phyloP scores from a whole-genome alignment of 371 early-diverging fungal genomes.

The Mortierella sp. region DNA sequence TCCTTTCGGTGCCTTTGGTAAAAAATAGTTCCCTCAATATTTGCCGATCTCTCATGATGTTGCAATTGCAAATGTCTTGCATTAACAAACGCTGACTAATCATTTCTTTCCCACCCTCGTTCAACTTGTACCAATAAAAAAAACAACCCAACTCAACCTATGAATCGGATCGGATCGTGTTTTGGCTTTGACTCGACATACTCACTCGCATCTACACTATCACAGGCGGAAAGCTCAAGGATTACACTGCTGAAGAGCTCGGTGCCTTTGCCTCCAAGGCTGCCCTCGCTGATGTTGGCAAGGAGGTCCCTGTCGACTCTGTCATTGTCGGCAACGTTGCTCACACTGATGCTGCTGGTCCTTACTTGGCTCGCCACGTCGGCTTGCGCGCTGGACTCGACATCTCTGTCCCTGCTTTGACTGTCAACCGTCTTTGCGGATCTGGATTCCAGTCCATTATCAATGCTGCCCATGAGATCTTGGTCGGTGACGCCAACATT shows the following conservation, averaged over 20 bases:
- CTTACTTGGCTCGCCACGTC: conserved; percentile 94
- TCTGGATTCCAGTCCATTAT: conserved; percentile 96
- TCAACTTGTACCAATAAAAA: conserved; percentile 1
- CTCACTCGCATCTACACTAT: neutral
- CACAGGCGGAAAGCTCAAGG: conserved; percentile 70
- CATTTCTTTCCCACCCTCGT: neutral
- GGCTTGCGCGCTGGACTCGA: conserved; percentile 90
- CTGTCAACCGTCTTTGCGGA: conserved; percentile 96
- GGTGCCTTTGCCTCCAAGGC: conserved; percentile 94
- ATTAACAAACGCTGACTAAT: conserved; percentile 26
- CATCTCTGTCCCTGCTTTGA: conserved; percentile 86
- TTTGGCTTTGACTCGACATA: neutral
- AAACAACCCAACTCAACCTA: neutral
- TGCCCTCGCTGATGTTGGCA: conserved; percentile 82
- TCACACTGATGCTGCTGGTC: conserved; percentile 86
- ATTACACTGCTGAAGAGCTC: conserved; percentile 85
- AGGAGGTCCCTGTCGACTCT: conserved; percentile 82
- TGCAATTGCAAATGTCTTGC: neutral
- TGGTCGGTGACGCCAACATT: conserved; percentile 84
- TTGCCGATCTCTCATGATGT: neutral
- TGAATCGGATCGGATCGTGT: neutral
- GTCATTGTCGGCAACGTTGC: conserved; percentile 96
- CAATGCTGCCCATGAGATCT: conserved; percentile 93
- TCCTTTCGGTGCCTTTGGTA: conserved; percentile 77
- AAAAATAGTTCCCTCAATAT: neutral